phyloP scores from a whole-genome alignment of 306 rosid genomes.

The Purshia tridentata region DNA sequence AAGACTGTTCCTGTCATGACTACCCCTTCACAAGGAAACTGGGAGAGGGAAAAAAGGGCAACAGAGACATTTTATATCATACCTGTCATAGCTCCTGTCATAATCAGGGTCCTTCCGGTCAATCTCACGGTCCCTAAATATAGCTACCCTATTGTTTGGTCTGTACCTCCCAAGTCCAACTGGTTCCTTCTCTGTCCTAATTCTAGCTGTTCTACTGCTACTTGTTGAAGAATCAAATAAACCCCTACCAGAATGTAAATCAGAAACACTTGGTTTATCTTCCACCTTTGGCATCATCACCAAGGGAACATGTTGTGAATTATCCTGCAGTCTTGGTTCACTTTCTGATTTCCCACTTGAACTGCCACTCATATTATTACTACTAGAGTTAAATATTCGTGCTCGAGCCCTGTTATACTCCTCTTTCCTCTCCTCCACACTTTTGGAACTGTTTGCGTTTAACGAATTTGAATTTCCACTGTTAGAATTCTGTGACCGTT shows the following conservation, averaged over 20 bases:
- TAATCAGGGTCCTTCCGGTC: slow-evolving; percentile 97
- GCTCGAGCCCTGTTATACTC: slow-evolving; percentile 97
- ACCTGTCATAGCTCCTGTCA: slow-evolving; percentile 92
- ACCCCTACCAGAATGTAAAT: slow-evolving; percentile 56
- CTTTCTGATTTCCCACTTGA: slow-evolving; percentile 58
- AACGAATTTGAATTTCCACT: slow-evolving; percentile 49
- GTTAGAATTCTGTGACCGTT: slow-evolving; percentile 39
- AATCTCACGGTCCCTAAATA: slow-evolving; percentile 87
- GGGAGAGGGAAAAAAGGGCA: neutral
- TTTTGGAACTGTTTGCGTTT: slow-evolving; percentile 59
- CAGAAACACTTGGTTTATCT: slow-evolving; percentile 53
- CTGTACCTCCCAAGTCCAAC: slow-evolving; percentile 65
- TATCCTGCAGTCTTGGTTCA: slow-evolving; percentile 64
- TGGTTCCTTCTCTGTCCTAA: slow-evolving; percentile 79
- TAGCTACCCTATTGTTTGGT: slow-evolving; percentile 85
- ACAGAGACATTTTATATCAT: slow-evolving; percentile 3
- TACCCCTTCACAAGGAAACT: neutral
- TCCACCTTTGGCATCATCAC: slow-evolving; percentile 58
- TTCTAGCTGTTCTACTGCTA: slow-evolving; percentile 71
- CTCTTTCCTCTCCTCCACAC: slow-evolving; percentile 98
- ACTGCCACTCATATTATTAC: slow-evolving; percentile 32
- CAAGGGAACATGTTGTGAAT: slow-evolving; percentile 48
- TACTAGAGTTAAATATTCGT: slow-evolving; percentile 76
- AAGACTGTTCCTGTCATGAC: neutral
- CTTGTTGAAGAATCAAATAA: slow-evolving; percentile 54